phyloP scores from a whole-genome alignment of 805 yeast genomes.

The Metschnikowia picachoensis region DNA sequence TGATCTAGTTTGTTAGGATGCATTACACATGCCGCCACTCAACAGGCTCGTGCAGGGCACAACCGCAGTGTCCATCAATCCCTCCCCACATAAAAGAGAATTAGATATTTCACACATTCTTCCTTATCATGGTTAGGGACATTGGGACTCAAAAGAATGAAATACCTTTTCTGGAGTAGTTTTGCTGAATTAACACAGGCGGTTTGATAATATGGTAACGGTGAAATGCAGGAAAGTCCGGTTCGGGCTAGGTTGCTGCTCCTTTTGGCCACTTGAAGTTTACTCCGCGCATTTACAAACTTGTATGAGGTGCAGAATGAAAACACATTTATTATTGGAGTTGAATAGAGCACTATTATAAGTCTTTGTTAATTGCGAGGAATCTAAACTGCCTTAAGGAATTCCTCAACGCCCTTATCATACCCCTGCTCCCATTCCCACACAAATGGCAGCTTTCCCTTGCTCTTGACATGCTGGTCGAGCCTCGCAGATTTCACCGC shows the following conservation, averaged over 20 bases:
- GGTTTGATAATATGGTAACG: too few relatives aligned
- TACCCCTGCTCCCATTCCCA: slow-evolving; percentile 96
- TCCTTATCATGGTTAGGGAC: too few relatives aligned
- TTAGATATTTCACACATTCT: too few relatives aligned
- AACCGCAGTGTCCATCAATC: too few relatives aligned
- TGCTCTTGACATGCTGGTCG: slow-evolving; percentile 52
- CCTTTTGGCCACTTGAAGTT: background rate
- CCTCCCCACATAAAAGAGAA: too few relatives aligned
- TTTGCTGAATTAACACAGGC: too few relatives aligned
- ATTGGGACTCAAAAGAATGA: too few relatives aligned
- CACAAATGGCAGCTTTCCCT: slow-evolving; percentile 53
- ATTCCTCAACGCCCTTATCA: slow-evolving; percentile 54
- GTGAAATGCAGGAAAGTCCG: background rate
- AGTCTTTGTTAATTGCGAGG: background rate
- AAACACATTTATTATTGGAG: too few relatives aligned
- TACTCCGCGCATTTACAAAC: background rate
- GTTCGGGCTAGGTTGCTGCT: background rate
- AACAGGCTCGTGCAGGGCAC: too few relatives aligned
- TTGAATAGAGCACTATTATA: background rate
- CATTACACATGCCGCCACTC: too few relatives aligned
- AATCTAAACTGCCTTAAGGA: slow-evolving; percentile 11
- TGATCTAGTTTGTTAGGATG: too few relatives aligned
- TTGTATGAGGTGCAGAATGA: background rate
- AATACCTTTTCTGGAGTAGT: too few relatives aligned
- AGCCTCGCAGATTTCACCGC: slow-evolving; percentile 54